phyloP scores from a whole-genome alignment of 2,329 filamentous ascomycete genomes.

The Ilyonectria mors-panacis region DNA sequence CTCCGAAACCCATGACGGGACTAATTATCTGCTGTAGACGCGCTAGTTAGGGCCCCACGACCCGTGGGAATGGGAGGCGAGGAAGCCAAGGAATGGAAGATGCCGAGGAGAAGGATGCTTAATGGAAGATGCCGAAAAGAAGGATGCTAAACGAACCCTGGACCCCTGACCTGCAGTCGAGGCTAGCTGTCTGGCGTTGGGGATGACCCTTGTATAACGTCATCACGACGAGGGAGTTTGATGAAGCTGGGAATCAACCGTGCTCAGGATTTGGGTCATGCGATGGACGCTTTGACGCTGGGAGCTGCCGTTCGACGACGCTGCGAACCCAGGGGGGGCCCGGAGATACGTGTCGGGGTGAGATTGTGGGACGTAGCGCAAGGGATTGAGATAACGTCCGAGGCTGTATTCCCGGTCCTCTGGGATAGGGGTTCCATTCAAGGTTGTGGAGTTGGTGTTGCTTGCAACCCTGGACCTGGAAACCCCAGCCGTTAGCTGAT shows the following conservation, averaged over 20 bases:
- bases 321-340: background rate
- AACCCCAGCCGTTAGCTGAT: background rate
- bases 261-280: background rate
- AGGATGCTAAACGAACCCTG: background rate
- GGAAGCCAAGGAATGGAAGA: background rate
- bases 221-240: background rate
- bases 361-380: background rate
- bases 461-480: background rate
- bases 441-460: background rate
- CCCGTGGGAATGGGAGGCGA: background rate
- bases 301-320: background rate
- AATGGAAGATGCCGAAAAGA: background rate
- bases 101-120: background rate
- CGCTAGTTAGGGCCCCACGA: background rate
- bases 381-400: background rate
- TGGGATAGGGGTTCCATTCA: background rate
- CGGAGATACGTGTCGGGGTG: background rate
- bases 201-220: background rate
- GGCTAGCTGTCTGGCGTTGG: background rate
- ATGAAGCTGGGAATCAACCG: background rate
- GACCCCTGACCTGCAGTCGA: background rate
- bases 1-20: too few relatives aligned
- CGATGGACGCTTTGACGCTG: background rate
- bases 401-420: background rate
- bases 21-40: too few relatives aligned